Percentiles rank a stretch among this genome's conserved stretches.
Evolutionary conservation across 352 stramenopile species (phyloP).

Genomic region (Phytophthora pini): DNA sequence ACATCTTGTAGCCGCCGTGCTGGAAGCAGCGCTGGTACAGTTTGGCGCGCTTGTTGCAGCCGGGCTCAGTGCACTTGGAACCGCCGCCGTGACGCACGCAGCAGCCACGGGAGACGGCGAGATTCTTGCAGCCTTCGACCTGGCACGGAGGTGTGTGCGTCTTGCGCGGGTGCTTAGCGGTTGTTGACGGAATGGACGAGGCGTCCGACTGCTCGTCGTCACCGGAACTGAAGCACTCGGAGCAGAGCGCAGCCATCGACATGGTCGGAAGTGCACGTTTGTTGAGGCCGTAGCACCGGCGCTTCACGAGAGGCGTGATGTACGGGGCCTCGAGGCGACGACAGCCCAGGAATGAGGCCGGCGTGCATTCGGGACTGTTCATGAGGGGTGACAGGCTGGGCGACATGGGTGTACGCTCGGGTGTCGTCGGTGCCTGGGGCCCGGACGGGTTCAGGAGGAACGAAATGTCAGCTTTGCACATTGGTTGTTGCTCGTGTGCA

Average conservation of each 20-base stretch:
- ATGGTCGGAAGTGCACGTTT: slow-evolving; percentile 14
- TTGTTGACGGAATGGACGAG: slow-evolving; percentile 3
- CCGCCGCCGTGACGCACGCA: slow-evolving; percentile 62
- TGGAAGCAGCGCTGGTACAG: slow-evolving; percentile 75
- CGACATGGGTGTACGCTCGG: slow-evolving; percentile 30
- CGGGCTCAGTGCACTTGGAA: slow-evolving; percentile 50
- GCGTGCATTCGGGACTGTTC: slow-evolving; percentile 24
- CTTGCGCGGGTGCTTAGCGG: slow-evolving; percentile 24
- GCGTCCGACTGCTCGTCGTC: slow-evolving; percentile 27
- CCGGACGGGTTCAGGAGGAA: slow-evolving; percentile 51
- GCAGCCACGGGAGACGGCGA: slow-evolving; percentile 55
- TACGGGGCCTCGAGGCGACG: slow-evolving; percentile 38
- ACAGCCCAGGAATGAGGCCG: slow-evolving; percentile 15
- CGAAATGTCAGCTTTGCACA: slow-evolving; percentile 51
- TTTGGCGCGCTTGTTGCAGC: slow-evolving; percentile 67
- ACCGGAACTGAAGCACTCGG: slow-evolving; percentile 26
- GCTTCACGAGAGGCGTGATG: slow-evolving; percentile 42
- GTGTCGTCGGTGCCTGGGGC: slow-evolving; percentile 4
- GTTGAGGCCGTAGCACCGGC: slow-evolving; percentile 12
- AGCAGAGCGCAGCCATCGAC: slow-evolving; percentile 33
- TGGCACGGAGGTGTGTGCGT: slow-evolving; percentile 48
- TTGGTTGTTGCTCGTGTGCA: slow-evolving; percentile 15
- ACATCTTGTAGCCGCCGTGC: slow-evolving; percentile 73
- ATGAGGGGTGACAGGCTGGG: slow-evolving; percentile 24
- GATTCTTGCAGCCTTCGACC: slow-evolving; percentile 59